Base-by-base conservation (phyloP, 176 grass and related monocot species). In the Rhynchospora pubera region DNA sequence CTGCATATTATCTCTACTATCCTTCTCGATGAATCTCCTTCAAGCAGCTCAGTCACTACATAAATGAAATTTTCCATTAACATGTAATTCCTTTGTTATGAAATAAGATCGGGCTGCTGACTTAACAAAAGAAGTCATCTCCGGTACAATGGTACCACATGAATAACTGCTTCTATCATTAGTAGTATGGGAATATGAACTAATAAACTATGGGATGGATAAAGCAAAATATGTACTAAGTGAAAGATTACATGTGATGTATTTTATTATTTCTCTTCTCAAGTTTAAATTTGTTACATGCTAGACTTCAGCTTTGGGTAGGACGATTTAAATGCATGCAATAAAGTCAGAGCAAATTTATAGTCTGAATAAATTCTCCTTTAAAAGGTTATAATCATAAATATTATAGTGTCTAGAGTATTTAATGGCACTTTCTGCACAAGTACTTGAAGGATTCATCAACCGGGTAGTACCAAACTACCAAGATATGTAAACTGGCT, bases 1-100 rank as follows among this genome's bases (percentile, higher is more conserved):
- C 72, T 93, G 77, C 87, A 97, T 77, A 97, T 97, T 50, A 97
- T 89, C 83, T 97, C 93, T 43, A 97, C 91, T 79, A 97, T 90
- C 62, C 76, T 90, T 62, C 90, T 79, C 19, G 88, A 88, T 21
- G 90, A 91, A 52, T 92, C 93, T 14, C 87, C 93, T 64, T 85
- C 88, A 19, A 50, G 63, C 64, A 97, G 34, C 81, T 97, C 93
- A 0, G 87, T 86, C 8, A 97, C 93, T 93, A 84, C 59, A 50
- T 22, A 15, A 53, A 61, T 2, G 16, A 80, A 45, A 44, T 11
- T 73, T 65, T 30, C n/a, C 23, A 42, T 42, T 44, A 79, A 43
- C 50, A 24, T 30, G 5, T 48, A 21, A 63, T 8, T 43, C 24
- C n/a, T 50, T 82, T 52, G 61, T 62, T 64, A 66, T n/a, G 22